A percentile compares a stretch with the other conserved stretches of the same genome.
These are phyloP conservation scores for Globisporangium cylindrosporum DNA, from an alignment of 352 stramenopile genomes.

Conservation along the genomic window DNA sequence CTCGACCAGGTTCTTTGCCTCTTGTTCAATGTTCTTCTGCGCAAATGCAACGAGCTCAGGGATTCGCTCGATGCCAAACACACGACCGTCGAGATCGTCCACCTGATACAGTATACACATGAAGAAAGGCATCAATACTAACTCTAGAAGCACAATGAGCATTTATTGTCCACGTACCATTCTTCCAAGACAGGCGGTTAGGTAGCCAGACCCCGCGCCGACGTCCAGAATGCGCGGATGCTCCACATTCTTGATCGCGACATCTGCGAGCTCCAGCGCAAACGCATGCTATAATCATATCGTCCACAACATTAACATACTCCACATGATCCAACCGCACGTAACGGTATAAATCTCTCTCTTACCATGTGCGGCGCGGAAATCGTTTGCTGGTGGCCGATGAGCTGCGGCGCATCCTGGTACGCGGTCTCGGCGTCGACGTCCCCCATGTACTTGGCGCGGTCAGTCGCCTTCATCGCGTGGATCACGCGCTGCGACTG, in stretches of 20 bases:
- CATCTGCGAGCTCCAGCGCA: conserved; percentile 71
- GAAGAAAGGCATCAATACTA: not conserved
- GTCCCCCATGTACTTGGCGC: conserved; percentile 44
- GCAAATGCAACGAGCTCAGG: conserved; percentile 83
- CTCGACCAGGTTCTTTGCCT: conserved; percentile 80
- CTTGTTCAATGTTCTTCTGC: conserved; percentile 73
- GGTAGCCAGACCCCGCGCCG: conserved; percentile 93
- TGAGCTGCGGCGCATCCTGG: conserved; percentile 76
- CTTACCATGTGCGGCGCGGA: conserved; percentile 88
- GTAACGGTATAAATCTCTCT: not conserved
- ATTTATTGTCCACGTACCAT: conserved; percentile 45
- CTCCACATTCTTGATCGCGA: conserved; percentile 37
- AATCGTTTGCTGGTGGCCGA: conserved; percentile 86
- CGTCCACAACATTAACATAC: not conserved
- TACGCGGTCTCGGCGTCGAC: conserved; percentile 54
- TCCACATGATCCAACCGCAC: not conserved
- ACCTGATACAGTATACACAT: conserved; percentile 15
- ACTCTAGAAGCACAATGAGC: not conserved
- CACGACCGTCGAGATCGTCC: conserved; percentile 27
- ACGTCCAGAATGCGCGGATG: conserved; percentile 91
- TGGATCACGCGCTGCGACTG: conserved; percentile 54
- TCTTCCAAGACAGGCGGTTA: conserved; percentile 91
- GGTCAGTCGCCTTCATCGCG: conserved; percentile 79
- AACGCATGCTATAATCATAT: conserved; percentile 54
- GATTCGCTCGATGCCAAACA: conserved; percentile 93